Percentiles rank a stretch among this genome's conserved stretches.
phyloP scores from a whole-genome alignment of 2,329 filamentous ascomycete genomes.

The Claviceps sp. region DNA sequence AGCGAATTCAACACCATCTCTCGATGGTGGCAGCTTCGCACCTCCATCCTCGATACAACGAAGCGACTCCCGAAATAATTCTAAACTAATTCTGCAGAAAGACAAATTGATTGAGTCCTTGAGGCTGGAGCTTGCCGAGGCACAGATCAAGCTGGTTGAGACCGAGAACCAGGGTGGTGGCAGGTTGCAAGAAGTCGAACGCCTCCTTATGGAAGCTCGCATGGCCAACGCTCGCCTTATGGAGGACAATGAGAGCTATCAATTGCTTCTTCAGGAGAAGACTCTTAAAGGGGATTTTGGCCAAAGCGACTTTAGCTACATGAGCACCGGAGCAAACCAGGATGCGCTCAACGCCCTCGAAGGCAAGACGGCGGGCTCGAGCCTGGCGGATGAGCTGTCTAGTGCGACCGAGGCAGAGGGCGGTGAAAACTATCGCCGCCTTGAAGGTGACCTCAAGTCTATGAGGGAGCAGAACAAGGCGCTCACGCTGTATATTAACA shows the following conservation, averaged over 20 bases:
- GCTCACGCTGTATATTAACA: constrained; percentile 94
- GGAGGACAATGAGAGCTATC: constrained; percentile 98
- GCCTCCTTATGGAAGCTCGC: constrained; percentile 75
- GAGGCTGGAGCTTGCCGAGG: constrained; percentile 82
- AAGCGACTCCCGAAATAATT: constrained; percentile 80
- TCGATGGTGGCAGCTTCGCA: constrained; percentile 70
- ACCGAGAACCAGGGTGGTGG: constrained; percentile 87
- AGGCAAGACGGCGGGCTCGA: constrained; percentile 38
- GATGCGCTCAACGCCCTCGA: constrained; percentile 53
- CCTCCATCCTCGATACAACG: constrained; percentile 73
- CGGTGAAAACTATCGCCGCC: constrained; percentile 48
- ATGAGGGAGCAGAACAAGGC: constrained; percentile 94
- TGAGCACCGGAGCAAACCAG: constrained; percentile 43
- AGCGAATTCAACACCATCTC: constrained; percentile 49
- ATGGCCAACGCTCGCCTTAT: constrained; percentile 93
- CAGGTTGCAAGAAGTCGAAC: constrained; percentile 78
- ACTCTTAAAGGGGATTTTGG: constrained; percentile 89
- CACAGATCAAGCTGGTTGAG: constrained; percentile 89
- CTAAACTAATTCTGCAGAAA: constrained; percentile 83
- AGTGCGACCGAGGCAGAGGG: constrained; percentile 48
- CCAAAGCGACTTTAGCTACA: constrained; percentile 67
- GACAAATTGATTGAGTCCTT: constrained; percentile 92
- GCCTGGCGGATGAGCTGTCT: constrained; percentile 80
- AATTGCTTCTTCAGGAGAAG: constrained; percentile 85
- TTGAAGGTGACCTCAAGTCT: constrained; percentile 67